Percentiles rank a stretch among this genome's conserved stretches.
Evolutionary conservation across 2,329 filamentous ascomycete genomes (phyloP).

Genomic region (Colletotrichum lupini): DNA sequence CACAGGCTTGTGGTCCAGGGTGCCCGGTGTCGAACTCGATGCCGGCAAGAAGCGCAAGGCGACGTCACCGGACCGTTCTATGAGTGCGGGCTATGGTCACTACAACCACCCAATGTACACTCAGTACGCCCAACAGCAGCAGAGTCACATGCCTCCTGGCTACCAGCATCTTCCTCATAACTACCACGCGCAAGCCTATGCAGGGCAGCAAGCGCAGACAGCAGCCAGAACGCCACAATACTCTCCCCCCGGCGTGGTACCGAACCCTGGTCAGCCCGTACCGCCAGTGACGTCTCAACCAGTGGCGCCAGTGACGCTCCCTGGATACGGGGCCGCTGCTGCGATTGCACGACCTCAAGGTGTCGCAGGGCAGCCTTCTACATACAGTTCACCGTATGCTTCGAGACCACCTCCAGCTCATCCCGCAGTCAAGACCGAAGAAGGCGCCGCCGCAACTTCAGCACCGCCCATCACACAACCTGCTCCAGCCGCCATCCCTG

Average conservation of each 20-base stretch:
- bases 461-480: conserved; percentile 17
- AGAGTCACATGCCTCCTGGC: conserved; percentile 45
- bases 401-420: conserved; percentile 40
- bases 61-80: conserved; percentile 60
- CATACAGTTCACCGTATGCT: conserved; percentile 46
- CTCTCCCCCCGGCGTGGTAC: conserved; percentile 27
- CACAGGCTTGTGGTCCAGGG: conserved; percentile 67
- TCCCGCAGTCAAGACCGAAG: conserved; percentile 36
- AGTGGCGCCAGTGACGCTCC: conserved; percentile 40
- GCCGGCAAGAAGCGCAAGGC: conserved; percentile 71
- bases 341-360: conserved; percentile 37
- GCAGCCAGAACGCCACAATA: conserved; percentile 33
- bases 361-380: conserved; percentile 38
- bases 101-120: conserved; percentile 43
- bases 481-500: conserved; percentile 24
- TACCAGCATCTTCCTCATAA: conserved; percentile 48
- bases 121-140: conserved; percentile 41
- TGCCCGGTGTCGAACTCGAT: conserved; percentile 68
- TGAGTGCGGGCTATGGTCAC: conserved; percentile 48
- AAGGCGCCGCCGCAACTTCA: conserved; percentile 29
- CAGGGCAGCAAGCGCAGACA: conserved; percentile 32
- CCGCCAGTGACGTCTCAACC: conserved; percentile 39
- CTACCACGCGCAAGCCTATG: conserved; percentile 49
- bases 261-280: conserved; percentile 35
- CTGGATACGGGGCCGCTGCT: conserved; percentile 39